phyloP scores from a whole-genome alignment of 1,284 basidiomycete species.

The Ustilago trichophora region DNA sequence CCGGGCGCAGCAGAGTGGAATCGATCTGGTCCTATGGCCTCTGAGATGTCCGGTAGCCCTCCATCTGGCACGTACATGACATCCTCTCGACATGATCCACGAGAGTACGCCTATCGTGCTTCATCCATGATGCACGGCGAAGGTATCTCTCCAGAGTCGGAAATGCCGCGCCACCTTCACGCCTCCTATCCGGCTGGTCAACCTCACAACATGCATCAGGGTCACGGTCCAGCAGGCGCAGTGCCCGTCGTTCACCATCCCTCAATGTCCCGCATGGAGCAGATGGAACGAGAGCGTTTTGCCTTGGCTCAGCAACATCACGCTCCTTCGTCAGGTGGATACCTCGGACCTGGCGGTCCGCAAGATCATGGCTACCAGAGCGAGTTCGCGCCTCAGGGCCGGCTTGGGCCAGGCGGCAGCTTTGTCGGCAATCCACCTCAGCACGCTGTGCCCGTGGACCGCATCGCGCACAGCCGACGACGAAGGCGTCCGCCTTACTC shows the following conservation, averaged over 20 bases:
- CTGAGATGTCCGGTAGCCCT: conserved; percentile 18
- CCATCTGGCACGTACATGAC: not conserved
- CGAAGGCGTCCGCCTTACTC: conserved; percentile 54
- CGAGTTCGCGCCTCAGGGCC: conserved; percentile 22
- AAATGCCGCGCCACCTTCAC: conserved; percentile 9
- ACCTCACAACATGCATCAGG: conserved; percentile 2
- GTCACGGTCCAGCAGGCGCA: conserved; percentile 2
- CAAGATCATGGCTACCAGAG: conserved; percentile 26
- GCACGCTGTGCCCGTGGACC: conserved; percentile 35
- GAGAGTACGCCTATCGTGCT: conserved; percentile 13
- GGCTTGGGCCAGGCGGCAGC: conserved; percentile 7
- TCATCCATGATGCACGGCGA: conserved; percentile 12
- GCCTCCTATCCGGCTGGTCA: conserved; percentile 2
- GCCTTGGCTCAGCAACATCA: conserved; percentile 27
- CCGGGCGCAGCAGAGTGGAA: conserved; percentile 15
- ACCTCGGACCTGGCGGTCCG: conserved; percentile 1
- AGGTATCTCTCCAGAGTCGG: conserved; percentile 9
- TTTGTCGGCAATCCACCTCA: conserved; percentile 12
- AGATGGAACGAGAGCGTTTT: conserved; percentile 27
- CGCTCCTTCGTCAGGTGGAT: no score
- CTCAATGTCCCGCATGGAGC: conserved; percentile 14
- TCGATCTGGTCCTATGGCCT: conserved; percentile 4
- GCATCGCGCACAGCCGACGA: conserved; percentile 51
- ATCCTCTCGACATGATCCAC: conserved; percentile 9
- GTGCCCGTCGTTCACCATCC: conserved; percentile 5